Percentiles rank a stretch among this genome's conserved stretches.
phyloP scores from a whole-genome alignment of 306 rosid genomes.

The Arachis hypogaea region DNA sequence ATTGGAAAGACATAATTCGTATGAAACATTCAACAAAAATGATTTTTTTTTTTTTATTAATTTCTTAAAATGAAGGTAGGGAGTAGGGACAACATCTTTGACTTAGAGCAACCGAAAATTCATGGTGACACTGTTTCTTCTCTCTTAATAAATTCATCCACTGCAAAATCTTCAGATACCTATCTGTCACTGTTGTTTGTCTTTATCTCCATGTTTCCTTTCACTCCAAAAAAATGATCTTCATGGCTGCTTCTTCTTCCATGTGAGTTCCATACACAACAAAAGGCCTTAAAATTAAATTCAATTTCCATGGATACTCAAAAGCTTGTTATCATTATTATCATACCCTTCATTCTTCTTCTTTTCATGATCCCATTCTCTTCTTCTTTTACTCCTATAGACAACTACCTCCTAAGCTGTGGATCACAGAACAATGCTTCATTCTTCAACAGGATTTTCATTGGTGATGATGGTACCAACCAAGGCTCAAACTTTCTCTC shows the following conservation, averaged over 20 bases:
- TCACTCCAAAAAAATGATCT: conserved; percentile 2
- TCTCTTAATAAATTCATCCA: conserved; percentile 18
- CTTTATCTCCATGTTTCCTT: background rate
- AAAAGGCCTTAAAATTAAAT: background rate
- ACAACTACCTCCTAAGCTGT: conserved; percentile 77
- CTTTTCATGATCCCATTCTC: conserved; percentile 41
- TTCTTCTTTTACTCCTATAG: conserved; percentile 63
- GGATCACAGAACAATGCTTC: conserved; percentile 66
- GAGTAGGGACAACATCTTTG: conserved; percentile 26
- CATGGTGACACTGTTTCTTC: background rate
- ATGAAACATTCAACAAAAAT: background rate
- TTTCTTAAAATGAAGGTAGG: too few species aligned
- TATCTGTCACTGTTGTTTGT: background rate
- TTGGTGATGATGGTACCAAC: conserved; percentile 57
- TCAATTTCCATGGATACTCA: conserved; percentile 52
- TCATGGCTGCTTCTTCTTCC: conserved; percentile 15
- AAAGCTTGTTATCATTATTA: conserved; percentile 5
- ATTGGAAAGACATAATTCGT: background rate
- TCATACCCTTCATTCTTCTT: conserved; percentile 38
- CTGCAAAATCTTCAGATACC: background rate
- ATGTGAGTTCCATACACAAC: conserved; percentile 2
- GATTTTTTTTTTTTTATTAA: too few species aligned
- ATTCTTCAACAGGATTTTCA: conserved; percentile 55
- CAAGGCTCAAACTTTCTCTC: conserved; percentile 54
- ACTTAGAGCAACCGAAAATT: conserved; percentile 27